Evolutionary conservation across 2,329 filamentous ascomycete genomes (phyloP).

Genomic region (Fusarium denticulatum): DNA sequence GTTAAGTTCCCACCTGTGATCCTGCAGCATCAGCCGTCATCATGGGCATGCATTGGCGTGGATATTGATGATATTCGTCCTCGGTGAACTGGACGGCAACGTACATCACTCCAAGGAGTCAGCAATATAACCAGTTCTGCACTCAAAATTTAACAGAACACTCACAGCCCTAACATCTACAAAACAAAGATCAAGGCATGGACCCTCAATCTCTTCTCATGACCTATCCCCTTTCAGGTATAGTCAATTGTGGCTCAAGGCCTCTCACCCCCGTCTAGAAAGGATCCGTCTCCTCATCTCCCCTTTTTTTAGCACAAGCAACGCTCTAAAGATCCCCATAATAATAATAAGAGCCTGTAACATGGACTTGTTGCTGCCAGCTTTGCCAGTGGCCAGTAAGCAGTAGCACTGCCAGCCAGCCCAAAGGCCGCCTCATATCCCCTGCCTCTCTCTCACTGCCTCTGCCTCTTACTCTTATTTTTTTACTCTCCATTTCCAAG

Average conservation of each 20-base stretch:
- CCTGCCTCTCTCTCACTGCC: constrained; percentile 17
- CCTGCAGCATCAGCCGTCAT: constrained; percentile 19
- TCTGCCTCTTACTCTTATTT: constrained; percentile 10
- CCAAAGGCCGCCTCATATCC: constrained; percentile 33
- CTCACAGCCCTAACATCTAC: constrained; percentile 10
- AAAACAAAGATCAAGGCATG: constrained; percentile 2
- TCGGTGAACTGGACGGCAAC: not conserved
- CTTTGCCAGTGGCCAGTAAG: constrained; percentile 11
- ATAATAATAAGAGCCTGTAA: constrained; percentile 14
- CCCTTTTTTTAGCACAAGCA: constrained; percentile 33
- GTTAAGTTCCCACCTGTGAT: constrained; percentile 13
- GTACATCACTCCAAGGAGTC: not conserved
- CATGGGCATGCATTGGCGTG: not conserved
- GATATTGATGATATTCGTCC: not conserved
- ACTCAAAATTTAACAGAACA: not conserved
- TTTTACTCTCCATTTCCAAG: not conserved
- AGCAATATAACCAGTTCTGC: not conserved
- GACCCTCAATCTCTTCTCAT: constrained; percentile 26
- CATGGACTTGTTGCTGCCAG: not conserved
- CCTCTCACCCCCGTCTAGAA: not conserved
- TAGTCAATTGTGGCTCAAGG: constrained; percentile 22
- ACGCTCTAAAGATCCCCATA: constrained; percentile 17
- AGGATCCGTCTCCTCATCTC: constrained; percentile 22
- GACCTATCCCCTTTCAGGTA: constrained; percentile 1
- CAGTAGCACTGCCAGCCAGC: constrained; percentile 35